phyloP scores from a whole-genome alignment of 805 yeast genomes.

The Dipodascopsis tothii region DNA sequence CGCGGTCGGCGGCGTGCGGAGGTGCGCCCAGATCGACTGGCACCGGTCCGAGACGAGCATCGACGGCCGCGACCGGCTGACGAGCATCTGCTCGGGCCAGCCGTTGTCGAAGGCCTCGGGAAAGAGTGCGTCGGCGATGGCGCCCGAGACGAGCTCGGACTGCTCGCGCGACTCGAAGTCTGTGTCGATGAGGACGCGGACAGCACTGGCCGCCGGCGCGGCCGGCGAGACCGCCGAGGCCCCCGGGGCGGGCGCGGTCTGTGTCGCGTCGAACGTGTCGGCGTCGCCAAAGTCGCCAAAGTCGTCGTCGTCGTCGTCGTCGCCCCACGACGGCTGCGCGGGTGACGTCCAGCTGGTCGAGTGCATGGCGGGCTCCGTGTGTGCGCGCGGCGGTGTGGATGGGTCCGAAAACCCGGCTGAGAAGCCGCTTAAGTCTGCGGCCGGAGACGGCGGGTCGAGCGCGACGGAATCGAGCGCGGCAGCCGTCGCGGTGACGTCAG shows the following conservation, averaged over 20 bases:
- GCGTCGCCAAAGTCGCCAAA: constrained; percentile 22
- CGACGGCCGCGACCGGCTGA: not conserved
- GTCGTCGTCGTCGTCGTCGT: constrained; percentile 10
- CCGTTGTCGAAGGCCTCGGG: not conserved
- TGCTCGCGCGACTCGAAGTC: not conserved
- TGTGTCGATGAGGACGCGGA: not conserved
- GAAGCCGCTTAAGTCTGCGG: too few relatives aligned
- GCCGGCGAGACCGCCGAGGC: not conserved
- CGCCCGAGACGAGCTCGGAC: not conserved
- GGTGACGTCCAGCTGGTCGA: too few relatives aligned
- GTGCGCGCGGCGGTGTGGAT: too few relatives aligned
- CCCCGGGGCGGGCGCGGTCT: not conserved
- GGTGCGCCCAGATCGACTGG: constrained; percentile 35
- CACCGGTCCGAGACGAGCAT: not conserved
- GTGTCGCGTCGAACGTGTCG: too few relatives aligned
- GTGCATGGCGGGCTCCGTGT: too few relatives aligned
- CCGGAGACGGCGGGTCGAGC: too few relatives aligned
- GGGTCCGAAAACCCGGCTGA: too few relatives aligned
- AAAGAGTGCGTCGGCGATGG: not conserved
- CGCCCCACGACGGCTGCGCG: too few relatives aligned
- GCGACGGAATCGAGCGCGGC: too few relatives aligned
- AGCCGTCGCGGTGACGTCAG: too few relatives aligned
- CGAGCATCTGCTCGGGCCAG: not conserved
- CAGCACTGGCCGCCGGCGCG: not conserved
- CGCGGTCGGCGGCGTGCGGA: constrained; percentile 44